Evolutionary conservation across 306 rosid genomes (phyloP), one percentile per base, ranked within the genome.

Genomic region (Abrus precatorius): DNA sequence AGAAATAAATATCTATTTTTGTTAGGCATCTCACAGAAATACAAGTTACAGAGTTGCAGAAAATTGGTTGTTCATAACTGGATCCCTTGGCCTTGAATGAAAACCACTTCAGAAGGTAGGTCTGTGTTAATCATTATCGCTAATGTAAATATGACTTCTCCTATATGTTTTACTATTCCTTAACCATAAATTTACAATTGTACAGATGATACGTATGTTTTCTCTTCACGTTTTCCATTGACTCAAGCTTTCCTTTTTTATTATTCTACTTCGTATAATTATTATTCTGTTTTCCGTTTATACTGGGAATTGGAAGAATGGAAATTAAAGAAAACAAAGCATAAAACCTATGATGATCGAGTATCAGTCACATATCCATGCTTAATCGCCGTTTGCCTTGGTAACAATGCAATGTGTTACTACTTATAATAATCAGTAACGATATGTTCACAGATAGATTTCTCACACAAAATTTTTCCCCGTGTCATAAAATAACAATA

Each of bases 301-400:
- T 29, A 47, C 7, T 79, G 32, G 38, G 34, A 10, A 30, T 29
- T 13, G 28, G 49, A 68, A 45, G 6, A 49, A 34, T 44, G 57
- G 45, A 60, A 74, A 63, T 20, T 13, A 64, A 50, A 27, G 29
- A 67, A 63, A 52, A 49, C 64, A 65, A 50, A 63, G 13, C 38
- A 34, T n/a, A 49, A 65, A 54, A 64, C 43, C 13, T 29, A 27
- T 7, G 40, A 28, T n/a, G 9, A 45, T 68, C 30, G 29, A 45
- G 49, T 4, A 49, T 14, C 44, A 66, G 56, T 68, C 36, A 40
- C 9, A 20, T 1, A 69, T 53, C 67, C 61, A 44, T 54, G 66
- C 47, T 43, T 9, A 44, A 6, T 2, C 13, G 11, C 9, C 7
- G 10, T 32, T 60, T 27, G 9, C 36, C 80, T 30, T 7, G 30